Percentiles rank a stretch among this genome's conserved stretches.
Conservation (phyloP, 2,329 filamentous ascomycete species). For the Aspergillus alliaceus region DNA sequence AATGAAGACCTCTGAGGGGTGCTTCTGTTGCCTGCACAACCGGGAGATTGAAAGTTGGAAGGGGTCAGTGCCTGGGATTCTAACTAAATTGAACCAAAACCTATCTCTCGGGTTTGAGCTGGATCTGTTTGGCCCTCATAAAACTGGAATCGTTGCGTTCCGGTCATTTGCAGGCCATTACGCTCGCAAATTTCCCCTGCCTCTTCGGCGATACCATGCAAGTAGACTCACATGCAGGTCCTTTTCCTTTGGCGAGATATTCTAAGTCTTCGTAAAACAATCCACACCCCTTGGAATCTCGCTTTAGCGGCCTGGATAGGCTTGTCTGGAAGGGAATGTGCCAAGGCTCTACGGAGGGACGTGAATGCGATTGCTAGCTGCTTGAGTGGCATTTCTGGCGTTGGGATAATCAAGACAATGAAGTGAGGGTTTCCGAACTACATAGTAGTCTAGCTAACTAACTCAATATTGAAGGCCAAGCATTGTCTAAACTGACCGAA, state of each 20-base stretch:
- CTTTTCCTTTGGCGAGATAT: slow-evolving; percentile 56
- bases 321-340: slow-evolving; percentile 66
- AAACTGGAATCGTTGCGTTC: slow-evolving; percentile 73
- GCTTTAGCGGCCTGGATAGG: slow-evolving; percentile 64
- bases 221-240: slow-evolving; percentile 45
- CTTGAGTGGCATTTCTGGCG: no score
- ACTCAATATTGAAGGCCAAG: no score
- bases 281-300: slow-evolving; percentile 69
- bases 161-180: slow-evolving; percentile 35
- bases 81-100: slow-evolving; percentile 67
- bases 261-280: slow-evolving; percentile 76
- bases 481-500: no score
- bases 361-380: slow-evolving; percentile 70
- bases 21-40: slow-evolving; percentile 59
- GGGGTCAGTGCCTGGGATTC: slow-evolving; percentile 70
- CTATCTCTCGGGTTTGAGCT: slow-evolving; percentile 52
- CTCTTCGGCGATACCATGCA: slow-evolving; percentile 58
- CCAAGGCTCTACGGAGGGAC: slow-evolving; percentile 70
- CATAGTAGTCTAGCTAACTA: no score
- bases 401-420: no score
- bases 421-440: no score
- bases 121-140: slow-evolving; percentile 71
- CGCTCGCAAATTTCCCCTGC: slow-evolving; percentile 51
- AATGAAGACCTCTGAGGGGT: slow-evolving; percentile 63
- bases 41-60: slow-evolving; percentile 67